Evolutionary conservation across 2,329 filamentous ascomycete genomes (phyloP).

Genomic region (Fusarium nurragi): DNA sequence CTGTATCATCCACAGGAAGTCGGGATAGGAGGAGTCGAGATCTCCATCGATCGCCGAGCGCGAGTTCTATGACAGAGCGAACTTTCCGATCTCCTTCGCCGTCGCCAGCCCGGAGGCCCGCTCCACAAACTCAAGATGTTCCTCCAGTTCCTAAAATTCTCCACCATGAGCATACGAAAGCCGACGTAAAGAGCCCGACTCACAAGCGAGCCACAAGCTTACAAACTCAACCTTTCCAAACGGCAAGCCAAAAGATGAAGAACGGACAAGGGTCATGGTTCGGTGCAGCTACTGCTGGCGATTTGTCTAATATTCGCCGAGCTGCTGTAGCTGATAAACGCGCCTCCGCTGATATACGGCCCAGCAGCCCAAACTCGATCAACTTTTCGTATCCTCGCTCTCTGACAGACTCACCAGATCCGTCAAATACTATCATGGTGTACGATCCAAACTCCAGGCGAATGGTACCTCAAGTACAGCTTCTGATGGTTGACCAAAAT

Average conservation of each 20-base stretch:
- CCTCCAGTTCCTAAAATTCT: slow-evolving; percentile 84
- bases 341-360: slow-evolving; percentile 48
- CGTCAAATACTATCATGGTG: slow-evolving; percentile 59
- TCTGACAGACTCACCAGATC: slow-evolving; percentile 51
- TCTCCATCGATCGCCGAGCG: slow-evolving; percentile 74
- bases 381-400: slow-evolving; percentile 68
- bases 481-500: slow-evolving; percentile 55
- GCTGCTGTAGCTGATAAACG: slow-evolving; percentile 51
- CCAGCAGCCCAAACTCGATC: slow-evolving; percentile 61
- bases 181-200: slow-evolving; percentile 41
- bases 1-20: slow-evolving; percentile 73
- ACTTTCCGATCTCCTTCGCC: slow-evolving; percentile 85
- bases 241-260: slow-evolving; percentile 63
- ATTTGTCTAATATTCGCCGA: slow-evolving; percentile 56
- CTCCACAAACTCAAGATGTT: slow-evolving; percentile 56
- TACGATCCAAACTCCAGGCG: slow-evolving; percentile 73
- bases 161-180: slow-evolving; percentile 50
- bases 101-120: slow-evolving; percentile 64
- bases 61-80: slow-evolving; percentile 85
- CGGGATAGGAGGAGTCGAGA: slow-evolving; percentile 54
- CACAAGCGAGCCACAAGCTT: slow-evolving; percentile 56
- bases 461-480: slow-evolving; percentile 62
- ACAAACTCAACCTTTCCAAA: slow-evolving; percentile 60
- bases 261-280: slow-evolving; percentile 60
- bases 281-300: slow-evolving; percentile 54